Base-by-base conservation (phyloP, 75 land plant genomes). In the Sequoiadendron giganteum region DNA sequence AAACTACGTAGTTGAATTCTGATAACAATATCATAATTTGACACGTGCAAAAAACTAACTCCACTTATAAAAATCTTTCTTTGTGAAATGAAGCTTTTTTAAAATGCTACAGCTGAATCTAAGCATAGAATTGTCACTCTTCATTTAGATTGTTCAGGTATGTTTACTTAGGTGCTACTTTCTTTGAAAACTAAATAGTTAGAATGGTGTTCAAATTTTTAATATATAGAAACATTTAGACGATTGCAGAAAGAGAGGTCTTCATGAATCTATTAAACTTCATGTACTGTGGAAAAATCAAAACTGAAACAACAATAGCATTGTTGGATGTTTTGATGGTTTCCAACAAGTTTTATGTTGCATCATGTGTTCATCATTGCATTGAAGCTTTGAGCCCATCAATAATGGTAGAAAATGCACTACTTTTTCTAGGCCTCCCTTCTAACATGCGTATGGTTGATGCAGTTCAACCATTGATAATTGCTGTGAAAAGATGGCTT, bases 281-380 rank as follows among this genome's bases (percentile, higher is more conserved):
- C 68, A 92, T 92, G 85, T 92, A 92, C 48, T 19, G 21, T 68
- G 72, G 72, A 68, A 68, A 16, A 83, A 30, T 68, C 72, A 68
- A 68, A 5, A 3, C 72, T 3, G n/a, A 19, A 7, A 68, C 72
- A 36, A 36, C 93, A 18, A 42, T 87, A 75, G 84, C 89, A 55
- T 56, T 91, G 40, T 78, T 91, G 16, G 93, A 93, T 86, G 89
- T 93, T 21, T 85, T 93, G 15, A 89, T 91, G 86, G 93, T 89
- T 28, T 90, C 93, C 1, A 90, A 93, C 86, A 93, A 93, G 65
- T 93, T 88, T 85, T 92, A 91, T 78, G 93, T 93, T 18, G 86
- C 92, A 49, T 86, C 92, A 11, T 93, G 93, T 81, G 87, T 93
- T 87, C 87, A 89, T 25, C 87, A 91, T 30, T 93, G 93, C 55